These are phyloP conservation scores for Daedaleopsis nitida DNA, from an alignment of 768 basidiomycete species.

Conservation along the genomic window DNA sequence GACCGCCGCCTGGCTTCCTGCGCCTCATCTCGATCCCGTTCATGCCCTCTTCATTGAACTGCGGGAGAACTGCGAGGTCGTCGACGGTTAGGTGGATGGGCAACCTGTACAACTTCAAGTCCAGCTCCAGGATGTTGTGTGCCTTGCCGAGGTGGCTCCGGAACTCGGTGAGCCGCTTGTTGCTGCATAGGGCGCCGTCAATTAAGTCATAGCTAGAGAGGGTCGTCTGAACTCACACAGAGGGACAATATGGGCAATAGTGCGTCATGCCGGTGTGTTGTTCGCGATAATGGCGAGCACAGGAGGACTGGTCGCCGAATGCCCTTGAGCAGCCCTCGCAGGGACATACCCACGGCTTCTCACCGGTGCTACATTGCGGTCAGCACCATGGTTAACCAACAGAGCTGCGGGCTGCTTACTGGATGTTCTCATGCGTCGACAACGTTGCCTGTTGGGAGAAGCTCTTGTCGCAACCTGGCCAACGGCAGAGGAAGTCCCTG, in stretches of 20 bases:
- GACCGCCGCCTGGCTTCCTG: background rate
- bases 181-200: constrained; percentile 40
- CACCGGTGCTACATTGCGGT: constrained; percentile 22
- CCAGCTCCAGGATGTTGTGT: background rate
- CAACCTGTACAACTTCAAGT: background rate
- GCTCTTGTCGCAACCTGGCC: constrained; percentile 45
- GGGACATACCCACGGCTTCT: constrained; percentile 53
- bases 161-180: constrained; percentile 66
- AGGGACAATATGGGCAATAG: constrained; percentile 39
- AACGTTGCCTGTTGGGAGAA: constrained; percentile 65
- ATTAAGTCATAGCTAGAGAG: background rate
- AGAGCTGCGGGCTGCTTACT: constrained; percentile 46
- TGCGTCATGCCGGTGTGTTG: constrained; percentile 5
- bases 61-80: background rate
- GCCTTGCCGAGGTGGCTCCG: constrained; percentile 44
- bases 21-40: background rate
- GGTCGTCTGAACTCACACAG: background rate
- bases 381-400: background rate
- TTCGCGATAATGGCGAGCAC: constrained; percentile 16
- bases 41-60: background rate
- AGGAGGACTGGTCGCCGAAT: constrained; percentile 17
- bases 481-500: constrained; percentile 10
- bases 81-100: background rate
- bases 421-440: constrained; percentile 64
- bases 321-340: constrained; percentile 33